Conservation (phyloP, 805 yeast species). For the Candida gorgasii region DNA sequence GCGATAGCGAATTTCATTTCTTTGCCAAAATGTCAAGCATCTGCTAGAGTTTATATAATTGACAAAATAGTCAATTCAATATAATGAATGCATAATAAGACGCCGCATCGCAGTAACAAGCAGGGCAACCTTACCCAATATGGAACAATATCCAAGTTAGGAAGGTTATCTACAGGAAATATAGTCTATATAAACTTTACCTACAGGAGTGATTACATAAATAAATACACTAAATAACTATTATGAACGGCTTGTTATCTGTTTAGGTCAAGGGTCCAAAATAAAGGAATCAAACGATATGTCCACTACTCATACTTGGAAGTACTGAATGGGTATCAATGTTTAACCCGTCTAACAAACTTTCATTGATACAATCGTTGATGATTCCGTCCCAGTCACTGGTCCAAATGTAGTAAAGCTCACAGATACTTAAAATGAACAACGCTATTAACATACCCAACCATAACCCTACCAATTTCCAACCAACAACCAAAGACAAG, state of each 20-base stretch:
- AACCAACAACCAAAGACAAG: constrained; percentile 41
- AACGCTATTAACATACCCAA: constrained; percentile 48
- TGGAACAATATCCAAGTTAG: background rate
- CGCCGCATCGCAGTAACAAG: constrained; percentile 4
- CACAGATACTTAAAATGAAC: constrained; percentile 36
- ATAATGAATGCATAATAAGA: background rate
- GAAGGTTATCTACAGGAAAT: too few species aligned
- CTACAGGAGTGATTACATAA: too few species aligned
- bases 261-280: background rate
- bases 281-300: constrained; percentile 12
- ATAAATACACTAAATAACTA: too few species aligned
- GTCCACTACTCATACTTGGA: constrained; percentile 29
- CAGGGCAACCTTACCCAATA: background rate
- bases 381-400: constrained; percentile 48
- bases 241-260: too few species aligned
- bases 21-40: too few species aligned
- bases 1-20: constrained; percentile 12
- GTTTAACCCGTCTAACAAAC: constrained; percentile 32
- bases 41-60: background rate
- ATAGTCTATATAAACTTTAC: too few species aligned
- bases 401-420: constrained; percentile 41
- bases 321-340: constrained; percentile 33
- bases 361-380: constrained; percentile 43
- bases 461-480: constrained; percentile 51
- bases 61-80: background rate